A percentile compares a stretch with the other conserved stretches of the same genome.
These are phyloP conservation scores for Sugiyamaella chiloensis DNA, from an alignment of 805 yeast species.

Conservation along the genomic window DNA sequence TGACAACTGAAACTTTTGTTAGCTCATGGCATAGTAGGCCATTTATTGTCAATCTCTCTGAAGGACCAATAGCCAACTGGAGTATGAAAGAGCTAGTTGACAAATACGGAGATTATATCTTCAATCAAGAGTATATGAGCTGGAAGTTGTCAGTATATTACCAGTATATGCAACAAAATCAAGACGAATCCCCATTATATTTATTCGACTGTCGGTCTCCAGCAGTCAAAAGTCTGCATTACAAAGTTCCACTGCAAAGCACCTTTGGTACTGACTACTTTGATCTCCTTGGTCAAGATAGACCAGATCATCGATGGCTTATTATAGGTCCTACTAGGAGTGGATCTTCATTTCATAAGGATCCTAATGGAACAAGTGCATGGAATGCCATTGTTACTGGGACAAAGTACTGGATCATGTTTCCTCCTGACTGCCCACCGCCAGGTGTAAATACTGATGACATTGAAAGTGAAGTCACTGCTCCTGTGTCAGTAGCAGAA, in stretches of 20 bases:
- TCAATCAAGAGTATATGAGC: slow-evolving; percentile 81
- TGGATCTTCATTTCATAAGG: slow-evolving; percentile 91
- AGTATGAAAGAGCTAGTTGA: slow-evolving; percentile 44
- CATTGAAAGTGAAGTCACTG: slow-evolving; percentile 82
- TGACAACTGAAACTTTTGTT: slow-evolving; percentile 49
- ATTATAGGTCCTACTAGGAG: slow-evolving; percentile 78
- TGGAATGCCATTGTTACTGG: slow-evolving; percentile 84
- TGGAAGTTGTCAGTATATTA: slow-evolving; percentile 68
- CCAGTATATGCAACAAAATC: slow-evolving; percentile 56
- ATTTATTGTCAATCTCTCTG: slow-evolving; percentile 50
- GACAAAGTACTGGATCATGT: slow-evolving; percentile 81
- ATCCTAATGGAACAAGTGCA: slow-evolving; percentile 86
- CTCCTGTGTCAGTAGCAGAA: slow-evolving; percentile 90
- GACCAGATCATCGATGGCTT: slow-evolving; percentile 93
- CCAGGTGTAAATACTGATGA: slow-evolving; percentile 81
- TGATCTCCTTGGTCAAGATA: slow-evolving; percentile 44
- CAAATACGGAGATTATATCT: slow-evolving; percentile 55
- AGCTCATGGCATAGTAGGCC: slow-evolving; percentile 51
- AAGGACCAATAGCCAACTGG: slow-evolving; percentile 63
- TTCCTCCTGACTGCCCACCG: slow-evolving; percentile 79
- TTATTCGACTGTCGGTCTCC: slow-evolving; percentile 74
- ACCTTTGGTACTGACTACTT: slow-evolving; percentile 61
- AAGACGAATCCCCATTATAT: slow-evolving; percentile 82
- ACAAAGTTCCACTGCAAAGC: slow-evolving; percentile 43
- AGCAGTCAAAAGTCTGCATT: slow-evolving; percentile 60